These are phyloP conservation scores for Pseudoneurospora amorphoporcata DNA, from an alignment of 495 filamentous ascomycete genomes.

Conservation along the genomic window DNA sequence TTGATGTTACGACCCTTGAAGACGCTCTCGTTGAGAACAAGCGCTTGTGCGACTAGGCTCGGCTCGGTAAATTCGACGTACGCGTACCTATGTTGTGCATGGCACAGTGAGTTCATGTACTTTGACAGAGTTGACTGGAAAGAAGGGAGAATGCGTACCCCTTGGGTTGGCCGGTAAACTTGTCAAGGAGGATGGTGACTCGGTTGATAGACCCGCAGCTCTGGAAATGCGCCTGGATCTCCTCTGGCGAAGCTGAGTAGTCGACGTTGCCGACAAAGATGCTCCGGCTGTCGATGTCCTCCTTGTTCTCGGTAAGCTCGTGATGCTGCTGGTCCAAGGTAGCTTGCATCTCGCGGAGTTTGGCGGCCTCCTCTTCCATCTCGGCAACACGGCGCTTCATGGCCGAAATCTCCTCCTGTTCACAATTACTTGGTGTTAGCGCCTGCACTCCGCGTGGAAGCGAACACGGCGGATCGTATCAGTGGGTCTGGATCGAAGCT, in stretches of 20 bases:
- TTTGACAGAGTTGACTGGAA: not conserved
- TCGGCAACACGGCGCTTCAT: constrained; percentile 98
- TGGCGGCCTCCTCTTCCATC: constrained; percentile 97
- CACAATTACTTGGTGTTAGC: constrained; percentile 6
- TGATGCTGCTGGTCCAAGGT: constrained; percentile 74
- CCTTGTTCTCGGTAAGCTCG: constrained; percentile 81
- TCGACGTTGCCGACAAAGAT: constrained; percentile 99
- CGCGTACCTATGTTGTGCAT: constrained; percentile 59
- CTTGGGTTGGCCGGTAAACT: constrained; percentile 96
- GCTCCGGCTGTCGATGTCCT: constrained; percentile 90
- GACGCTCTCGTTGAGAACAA: constrained; percentile 92
- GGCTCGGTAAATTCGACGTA: constrained; percentile 99
- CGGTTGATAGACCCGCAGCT: constrained; percentile 96
- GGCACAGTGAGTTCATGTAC: not conserved
- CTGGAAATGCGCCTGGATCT: constrained; percentile 98
- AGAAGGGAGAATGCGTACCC: constrained; percentile 46
- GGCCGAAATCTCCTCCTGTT: constrained; percentile 76
- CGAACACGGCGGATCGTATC: not conserved
- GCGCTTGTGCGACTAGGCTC: constrained; percentile 79
- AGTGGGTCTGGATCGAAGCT: not conserved
- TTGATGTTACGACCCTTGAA: constrained; percentile 93
- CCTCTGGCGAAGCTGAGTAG: constrained; percentile 94
- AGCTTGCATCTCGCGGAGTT: constrained; percentile 93
- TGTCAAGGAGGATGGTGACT: constrained; percentile 94
- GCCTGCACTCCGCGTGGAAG: not conserved